Conservation (phyloP, 2,329 filamentous ascomycete species). For the Arthrobotrys megalospora region DNA sequence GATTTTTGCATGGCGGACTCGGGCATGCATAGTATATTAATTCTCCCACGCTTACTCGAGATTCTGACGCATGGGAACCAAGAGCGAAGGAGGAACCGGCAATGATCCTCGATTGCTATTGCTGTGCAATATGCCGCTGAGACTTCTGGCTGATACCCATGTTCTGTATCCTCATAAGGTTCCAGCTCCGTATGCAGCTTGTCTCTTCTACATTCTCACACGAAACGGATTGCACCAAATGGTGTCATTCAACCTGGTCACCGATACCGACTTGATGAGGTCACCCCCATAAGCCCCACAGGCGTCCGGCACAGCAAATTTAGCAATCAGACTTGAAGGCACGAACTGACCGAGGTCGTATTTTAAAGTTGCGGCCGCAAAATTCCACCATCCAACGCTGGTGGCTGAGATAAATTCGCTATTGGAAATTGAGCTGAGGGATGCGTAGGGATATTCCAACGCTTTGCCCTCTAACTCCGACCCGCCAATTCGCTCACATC, state of each 20-base stretch:
- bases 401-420: slow-evolving; percentile 45
- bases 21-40: slow-evolving; percentile 42
- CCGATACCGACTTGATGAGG: slow-evolving; percentile 58
- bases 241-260: slow-evolving; percentile 42
- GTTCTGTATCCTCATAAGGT: slow-evolving; percentile 36
- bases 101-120: slow-evolving; percentile 52
- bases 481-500: slow-evolving; percentile 45
- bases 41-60: slow-evolving; percentile 47
- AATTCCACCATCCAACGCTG: slow-evolving; percentile 49
- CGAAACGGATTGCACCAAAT: slow-evolving; percentile 42
- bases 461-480: slow-evolving; percentile 41
- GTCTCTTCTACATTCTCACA: slow-evolving; percentile 37
- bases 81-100: slow-evolving; percentile 58
- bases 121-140: slow-evolving; percentile 39
- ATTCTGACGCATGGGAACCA: slow-evolving; percentile 42
- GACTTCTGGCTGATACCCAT: slow-evolving; percentile 59
- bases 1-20: slow-evolving; percentile 23
- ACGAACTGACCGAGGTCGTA: slow-evolving; percentile 29
- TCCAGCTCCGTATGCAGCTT: slow-evolving; percentile 34
- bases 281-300: slow-evolving; percentile 47
- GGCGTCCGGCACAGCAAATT: slow-evolving; percentile 46
- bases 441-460: slow-evolving; percentile 16
- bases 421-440: slow-evolving; percentile 54
- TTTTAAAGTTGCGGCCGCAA: slow-evolving; percentile 20
- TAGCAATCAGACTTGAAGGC: slow-evolving; percentile 32